A percentile compares a stretch with the other conserved stretches of the same genome.
phyloP scores from a whole-genome alignment of 169 alveolate genomes.

The Cryptosporidium sp. region DNA sequence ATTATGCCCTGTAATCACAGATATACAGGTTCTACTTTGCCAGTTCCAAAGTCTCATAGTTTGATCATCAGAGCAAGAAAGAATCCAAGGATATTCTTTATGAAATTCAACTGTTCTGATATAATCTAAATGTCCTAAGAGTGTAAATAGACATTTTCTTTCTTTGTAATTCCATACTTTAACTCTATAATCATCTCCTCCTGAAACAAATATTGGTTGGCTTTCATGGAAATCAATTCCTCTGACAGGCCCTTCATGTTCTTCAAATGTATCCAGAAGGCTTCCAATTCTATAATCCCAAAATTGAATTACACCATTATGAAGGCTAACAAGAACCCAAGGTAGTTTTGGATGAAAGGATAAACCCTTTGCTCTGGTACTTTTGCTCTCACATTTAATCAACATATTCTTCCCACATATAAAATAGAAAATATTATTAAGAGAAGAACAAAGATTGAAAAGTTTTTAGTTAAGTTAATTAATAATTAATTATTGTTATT shows the following conservation, averaged over 20 bases:
- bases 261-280: conserved; percentile 87
- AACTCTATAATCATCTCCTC: conserved; percentile 96
- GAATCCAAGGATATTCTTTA: conserved; percentile 95
- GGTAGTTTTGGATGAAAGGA: conserved; percentile 95
- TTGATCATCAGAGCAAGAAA: conserved; percentile 95
- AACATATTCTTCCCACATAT: conserved; percentile 81
- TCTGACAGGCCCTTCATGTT: conserved; percentile 97
- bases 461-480: not conserved
- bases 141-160: conserved; percentile 91
- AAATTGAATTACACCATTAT: conserved; percentile 93
- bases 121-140: conserved; percentile 96
- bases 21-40: conserved; percentile 91
- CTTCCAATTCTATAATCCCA: conserved; percentile 93
- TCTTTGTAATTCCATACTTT: conserved; percentile 93
- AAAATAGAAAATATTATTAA: not conserved
- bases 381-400: conserved; percentile 93
- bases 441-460: conserved; percentile 1
- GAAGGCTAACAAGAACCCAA: conserved; percentile 94
- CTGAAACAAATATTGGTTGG: conserved; percentile 96
- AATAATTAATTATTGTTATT: no score
- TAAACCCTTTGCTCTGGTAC: conserved; percentile 95
- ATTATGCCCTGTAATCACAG: conserved; percentile 94
- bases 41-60: conserved; percentile 98
- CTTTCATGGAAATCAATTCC: conserved; percentile 93
- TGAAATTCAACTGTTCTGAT: conserved; percentile 96